Evolutionary conservation across 2,329 filamentous ascomycete genomes (phyloP).

Genomic region (Calonectria multiphialidica): DNA sequence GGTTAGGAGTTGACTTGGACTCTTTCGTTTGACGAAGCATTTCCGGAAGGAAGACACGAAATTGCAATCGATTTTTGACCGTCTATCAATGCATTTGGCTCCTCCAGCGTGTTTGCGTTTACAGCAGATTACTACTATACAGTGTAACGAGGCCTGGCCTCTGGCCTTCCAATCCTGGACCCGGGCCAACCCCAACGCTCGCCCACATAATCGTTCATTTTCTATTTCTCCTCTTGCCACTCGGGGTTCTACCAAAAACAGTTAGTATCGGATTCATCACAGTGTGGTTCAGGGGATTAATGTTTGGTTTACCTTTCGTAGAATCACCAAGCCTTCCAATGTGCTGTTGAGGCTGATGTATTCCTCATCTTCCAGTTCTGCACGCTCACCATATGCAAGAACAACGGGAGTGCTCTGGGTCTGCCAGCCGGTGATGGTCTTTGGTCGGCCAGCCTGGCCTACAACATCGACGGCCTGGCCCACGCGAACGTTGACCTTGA

Average conservation of each 20-base stretch:
- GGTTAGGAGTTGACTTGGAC: neutral
- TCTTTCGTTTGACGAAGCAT: neutral
- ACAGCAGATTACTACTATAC: slow-evolving; percentile 52
- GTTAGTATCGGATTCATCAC: slow-evolving; percentile 26
- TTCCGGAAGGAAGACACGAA: slow-evolving; percentile 26
- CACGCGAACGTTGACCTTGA: slow-evolving; percentile 96
- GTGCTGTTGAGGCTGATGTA: slow-evolving; percentile 93
- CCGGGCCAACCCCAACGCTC: slow-evolving; percentile 32
- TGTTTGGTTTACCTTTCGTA: slow-evolving; percentile 83
- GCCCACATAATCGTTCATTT: slow-evolving; percentile 28
- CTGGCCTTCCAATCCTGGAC: slow-evolving; percentile 33
- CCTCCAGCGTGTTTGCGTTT: slow-evolving; percentile 38
- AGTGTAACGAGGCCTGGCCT: slow-evolving; percentile 43
- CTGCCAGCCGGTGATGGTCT: slow-evolving; percentile 99
- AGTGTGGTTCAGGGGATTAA: neutral
- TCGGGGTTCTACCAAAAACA: slow-evolving; percentile 50
- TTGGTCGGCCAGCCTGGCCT: slow-evolving; percentile 94
- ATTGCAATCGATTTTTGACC: slow-evolving; percentile 39
- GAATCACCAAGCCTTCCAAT: slow-evolving; percentile 93
- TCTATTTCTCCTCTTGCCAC: slow-evolving; percentile 55
- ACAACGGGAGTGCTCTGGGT: slow-evolving; percentile 99
- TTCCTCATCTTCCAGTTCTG: slow-evolving; percentile 97
- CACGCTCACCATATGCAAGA: slow-evolving; percentile 92
- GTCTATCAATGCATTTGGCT: slow-evolving; percentile 44
- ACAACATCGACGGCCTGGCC: slow-evolving; percentile 99